Evolutionary conservation across 1,284 basidiomycete genomes (phyloP).

Genomic region (Cutaneotrichosporon sp.): DNA sequence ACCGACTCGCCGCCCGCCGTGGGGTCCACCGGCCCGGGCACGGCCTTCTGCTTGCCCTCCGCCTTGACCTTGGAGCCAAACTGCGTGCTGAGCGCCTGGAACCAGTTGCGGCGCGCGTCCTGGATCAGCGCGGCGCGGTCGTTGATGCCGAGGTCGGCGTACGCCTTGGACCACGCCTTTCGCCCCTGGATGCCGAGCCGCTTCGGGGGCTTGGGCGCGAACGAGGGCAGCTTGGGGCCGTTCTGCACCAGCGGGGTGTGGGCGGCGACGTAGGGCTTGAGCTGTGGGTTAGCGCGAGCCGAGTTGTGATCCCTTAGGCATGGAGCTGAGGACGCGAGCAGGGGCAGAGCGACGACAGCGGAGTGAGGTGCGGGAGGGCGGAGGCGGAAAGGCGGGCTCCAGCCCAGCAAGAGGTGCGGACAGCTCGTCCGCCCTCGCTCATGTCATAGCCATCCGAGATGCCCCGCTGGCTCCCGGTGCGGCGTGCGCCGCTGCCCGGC

Average conservation of each 20-base stretch:
- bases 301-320: too few species aligned
- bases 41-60: background rate
- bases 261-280: slow-evolving; percentile 57
- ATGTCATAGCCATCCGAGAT: too few species aligned
- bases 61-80: background rate
- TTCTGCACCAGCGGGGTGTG: slow-evolving; percentile 18
- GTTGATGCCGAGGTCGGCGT: slow-evolving; percentile 31
- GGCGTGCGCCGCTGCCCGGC: too few species aligned
- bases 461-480: too few species aligned
- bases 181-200: background rate
- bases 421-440: too few species aligned
- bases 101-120: slow-evolving; percentile 48
- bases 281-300: slow-evolving; percentile 36
- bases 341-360: too few species aligned
- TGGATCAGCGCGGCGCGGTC: slow-evolving; percentile 43
- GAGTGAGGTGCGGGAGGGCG: too few species aligned
- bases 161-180: slow-evolving; percentile 37
- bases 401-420: too few species aligned
- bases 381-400: too few species aligned
- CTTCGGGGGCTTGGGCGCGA: slow-evolving; percentile 23
- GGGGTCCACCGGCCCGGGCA: too few species aligned
- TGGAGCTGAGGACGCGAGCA: too few species aligned
- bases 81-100: slow-evolving; percentile 12
- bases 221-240: slow-evolving; percentile 21
- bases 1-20: background rate